phyloP scores from a whole-genome alignment of 2,329 filamentous ascomycete genomes.

The Xylaria sp. region DNA sequence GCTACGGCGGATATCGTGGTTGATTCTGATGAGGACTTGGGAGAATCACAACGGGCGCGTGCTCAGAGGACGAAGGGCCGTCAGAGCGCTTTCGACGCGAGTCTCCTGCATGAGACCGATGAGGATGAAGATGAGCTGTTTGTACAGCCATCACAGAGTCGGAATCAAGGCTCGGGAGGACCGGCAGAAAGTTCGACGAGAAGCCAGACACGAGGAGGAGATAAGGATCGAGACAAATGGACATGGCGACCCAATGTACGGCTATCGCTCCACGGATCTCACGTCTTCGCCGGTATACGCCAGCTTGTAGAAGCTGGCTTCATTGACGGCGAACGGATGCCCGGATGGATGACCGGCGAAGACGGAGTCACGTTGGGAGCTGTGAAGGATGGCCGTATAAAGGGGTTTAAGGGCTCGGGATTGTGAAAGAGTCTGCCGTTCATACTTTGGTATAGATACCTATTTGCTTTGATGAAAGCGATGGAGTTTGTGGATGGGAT shows the following conservation, averaged over 20 bases:
- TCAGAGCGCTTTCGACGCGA: constrained; percentile 23
- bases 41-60: constrained; percentile 8
- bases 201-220: constrained; percentile 22
- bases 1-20: constrained; percentile 11
- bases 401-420: constrained; percentile 52
- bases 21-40: constrained; percentile 12
- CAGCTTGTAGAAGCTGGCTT: constrained; percentile 71
- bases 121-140: constrained; percentile 24
- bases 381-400: constrained; percentile 61
- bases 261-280: constrained; percentile 66
- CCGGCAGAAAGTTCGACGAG: constrained; percentile 24
- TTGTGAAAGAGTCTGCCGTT: constrained; percentile 31
- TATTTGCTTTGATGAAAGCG: constrained; percentile 10
- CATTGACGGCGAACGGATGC: constrained; percentile 72
- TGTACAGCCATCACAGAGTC: background rate
- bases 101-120: constrained; percentile 24
- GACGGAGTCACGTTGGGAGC: constrained; percentile 70
- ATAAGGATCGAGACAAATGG: constrained; percentile 24
- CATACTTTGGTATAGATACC: too few species aligned
- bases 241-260: constrained; percentile 55
- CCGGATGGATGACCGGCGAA: constrained; percentile 87
- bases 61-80: constrained; percentile 23
- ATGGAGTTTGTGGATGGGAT: background rate
- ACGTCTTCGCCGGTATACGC: constrained; percentile 76
- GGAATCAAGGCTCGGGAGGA: constrained; percentile 9